phyloP scores from a whole-genome alignment of 768 basidiomycete genomes.

The Termitomyces sp. region DNA sequence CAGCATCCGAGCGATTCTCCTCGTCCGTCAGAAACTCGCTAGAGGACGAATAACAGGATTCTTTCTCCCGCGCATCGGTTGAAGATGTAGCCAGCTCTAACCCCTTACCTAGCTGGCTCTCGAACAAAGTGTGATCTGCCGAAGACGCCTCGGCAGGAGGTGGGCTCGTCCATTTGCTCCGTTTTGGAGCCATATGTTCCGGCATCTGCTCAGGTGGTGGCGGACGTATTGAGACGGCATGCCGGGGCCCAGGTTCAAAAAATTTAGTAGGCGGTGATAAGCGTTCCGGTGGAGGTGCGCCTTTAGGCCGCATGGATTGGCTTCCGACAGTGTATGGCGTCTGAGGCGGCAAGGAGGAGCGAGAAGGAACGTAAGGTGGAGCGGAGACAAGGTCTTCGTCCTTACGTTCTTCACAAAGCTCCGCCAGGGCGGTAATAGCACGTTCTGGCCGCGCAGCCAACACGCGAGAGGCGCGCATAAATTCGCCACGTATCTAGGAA shows the following conservation, averaged over 20 bases:
- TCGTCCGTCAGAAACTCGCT: conserved; percentile 71
- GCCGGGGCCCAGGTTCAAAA: conserved; percentile 40
- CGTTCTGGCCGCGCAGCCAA: conserved; percentile 77
- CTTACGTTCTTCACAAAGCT: conserved; percentile 89
- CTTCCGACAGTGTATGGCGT: conserved; percentile 69
- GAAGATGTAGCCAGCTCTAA: conserved; percentile 69
- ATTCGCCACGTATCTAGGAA: conserved; percentile 91
- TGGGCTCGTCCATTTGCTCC: conserved; percentile 83
- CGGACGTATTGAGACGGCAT: conserved; percentile 36
- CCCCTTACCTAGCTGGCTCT: conserved; percentile 62
- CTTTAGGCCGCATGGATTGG: conserved; percentile 54
- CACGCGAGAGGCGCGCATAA: conserved; percentile 93
- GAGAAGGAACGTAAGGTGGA: conserved; percentile 41
- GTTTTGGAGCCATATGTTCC: conserved; percentile 81
- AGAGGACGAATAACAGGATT: conserved; percentile 49
- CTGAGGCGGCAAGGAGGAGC: conserved; percentile 60
- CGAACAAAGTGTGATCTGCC: conserved; percentile 64
- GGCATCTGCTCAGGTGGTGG: conserved; percentile 78
- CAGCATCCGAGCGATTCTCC: conserved; percentile 54
- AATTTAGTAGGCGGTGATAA: conserved; percentile 56
- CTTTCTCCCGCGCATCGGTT: conserved; percentile 55
- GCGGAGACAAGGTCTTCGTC: conserved; percentile 59
- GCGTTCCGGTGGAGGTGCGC: conserved; percentile 38
- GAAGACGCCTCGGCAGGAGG: conserved; percentile 76
- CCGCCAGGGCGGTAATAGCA: conserved; percentile 77